Conservation (phyloP, 352 stramenopile species). For the Paralagenidium karlingii region DNA sequence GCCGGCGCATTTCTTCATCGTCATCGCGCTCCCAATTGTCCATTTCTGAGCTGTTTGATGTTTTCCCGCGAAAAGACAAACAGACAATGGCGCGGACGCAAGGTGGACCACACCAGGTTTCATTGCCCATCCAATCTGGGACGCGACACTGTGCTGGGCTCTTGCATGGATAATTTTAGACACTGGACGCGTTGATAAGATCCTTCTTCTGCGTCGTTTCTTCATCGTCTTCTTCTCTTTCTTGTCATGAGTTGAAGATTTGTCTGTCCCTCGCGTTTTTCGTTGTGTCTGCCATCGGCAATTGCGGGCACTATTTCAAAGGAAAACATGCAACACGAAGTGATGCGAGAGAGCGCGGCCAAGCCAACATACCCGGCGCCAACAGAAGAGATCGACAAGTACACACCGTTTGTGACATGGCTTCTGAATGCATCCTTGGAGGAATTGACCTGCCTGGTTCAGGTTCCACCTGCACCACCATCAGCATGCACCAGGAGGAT, state of each 20-base stretch:
- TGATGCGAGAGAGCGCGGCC: slow-evolving; percentile 11
- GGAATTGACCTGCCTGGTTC: slow-evolving; percentile 17
- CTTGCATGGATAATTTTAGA: too few relatives aligned
- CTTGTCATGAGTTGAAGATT: neutral
- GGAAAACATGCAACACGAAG: slow-evolving; percentile 6
- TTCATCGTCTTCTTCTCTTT: slow-evolving; percentile 4
- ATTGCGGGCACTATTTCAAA: slow-evolving; percentile 2
- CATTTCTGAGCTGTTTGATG: too few relatives aligned
- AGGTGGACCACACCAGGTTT: too few relatives aligned
- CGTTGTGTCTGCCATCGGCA: neutral
- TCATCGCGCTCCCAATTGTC: too few relatives aligned
- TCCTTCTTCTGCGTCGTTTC: neutral
- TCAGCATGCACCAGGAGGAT: neutral
- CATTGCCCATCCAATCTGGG: too few relatives aligned
- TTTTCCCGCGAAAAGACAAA: too few relatives aligned
- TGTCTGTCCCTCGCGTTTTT: neutral
- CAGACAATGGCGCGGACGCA: too few relatives aligned
- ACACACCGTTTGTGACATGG: slow-evolving; percentile 48
- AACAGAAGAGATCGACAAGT: slow-evolving; percentile 19
- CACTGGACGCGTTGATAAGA: neutral
- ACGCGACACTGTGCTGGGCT: too few relatives aligned
- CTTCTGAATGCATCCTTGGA: slow-evolving; percentile 27
- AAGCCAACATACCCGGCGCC: too few relatives aligned
- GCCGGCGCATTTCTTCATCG: too few relatives aligned
- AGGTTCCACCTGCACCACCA: neutral